Base-by-base conservation (phyloP, 2,329 filamentous ascomycete species). In the Ceratocystis albifundus region DNA sequence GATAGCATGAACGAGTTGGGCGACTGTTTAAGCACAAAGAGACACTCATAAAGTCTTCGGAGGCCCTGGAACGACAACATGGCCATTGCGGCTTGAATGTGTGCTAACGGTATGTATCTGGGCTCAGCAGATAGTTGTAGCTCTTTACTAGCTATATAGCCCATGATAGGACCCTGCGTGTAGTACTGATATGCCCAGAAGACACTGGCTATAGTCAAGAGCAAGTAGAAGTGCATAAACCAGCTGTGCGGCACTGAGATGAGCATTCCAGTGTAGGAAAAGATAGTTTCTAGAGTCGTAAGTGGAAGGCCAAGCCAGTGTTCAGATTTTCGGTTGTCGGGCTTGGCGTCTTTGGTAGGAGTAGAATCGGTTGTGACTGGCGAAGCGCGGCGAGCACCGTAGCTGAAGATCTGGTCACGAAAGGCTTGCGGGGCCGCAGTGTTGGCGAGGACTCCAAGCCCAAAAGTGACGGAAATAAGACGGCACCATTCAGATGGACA, bases 211-310 rank as follows among this genome's bases (percentile, higher is more conserved):
- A 78, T 73, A 3, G 91, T 76, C 2, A 89, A 93, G 45, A 85
- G 74, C 65, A 88, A 73, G 74, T 99, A 97, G 77, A 96, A 97
- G 71, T 94, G 88, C 55, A 81, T 82, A 75, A 97, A 97, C 86
- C 89, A 97, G 69, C 82, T 82, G 76, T 97, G 94, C 25, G 93
- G 91, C 45, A 96, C 87, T 73, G 84, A 83, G 70, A 76, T 76
- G 57, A 76, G 69, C 1, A 77, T 75, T 67, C 69, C 69, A 3
- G 67, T 62, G 57, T 66, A 68, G 50, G 66, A 45, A 6, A 70
- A 10, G 10, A 68, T 57, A n/a, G 36, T 46, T 32, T 44, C 41
- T 12, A 68, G 65, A 22, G 61, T 10, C 32, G 20, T 48, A 17
- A 28, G n/a, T 12, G 1, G 22, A 4, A 20, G 44, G 7, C n/a